phyloP scores from a whole-genome alignment of 805 yeast species.

The Kockiozyma suomiensis region DNA sequence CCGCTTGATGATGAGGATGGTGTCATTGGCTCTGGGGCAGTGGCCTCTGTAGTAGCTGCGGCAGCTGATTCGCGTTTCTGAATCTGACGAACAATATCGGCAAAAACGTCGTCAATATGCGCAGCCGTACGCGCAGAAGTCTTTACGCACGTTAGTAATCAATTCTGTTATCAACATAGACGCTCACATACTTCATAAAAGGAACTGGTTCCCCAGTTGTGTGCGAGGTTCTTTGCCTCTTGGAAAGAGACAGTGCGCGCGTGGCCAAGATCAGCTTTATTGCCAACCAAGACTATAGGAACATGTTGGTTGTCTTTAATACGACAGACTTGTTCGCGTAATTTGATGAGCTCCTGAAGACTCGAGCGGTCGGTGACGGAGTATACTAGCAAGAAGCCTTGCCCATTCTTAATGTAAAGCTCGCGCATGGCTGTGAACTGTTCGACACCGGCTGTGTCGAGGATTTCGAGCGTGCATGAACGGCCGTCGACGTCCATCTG shows the following conservation, averaged over 20 bases:
- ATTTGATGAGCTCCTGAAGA: slow-evolving; percentile 72
- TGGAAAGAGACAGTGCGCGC: slow-evolving; percentile 29
- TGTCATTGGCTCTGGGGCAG: not conserved
- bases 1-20: not conserved
- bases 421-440: slow-evolving; percentile 98
- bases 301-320: slow-evolving; percentile 70
- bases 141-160: slow-evolving; percentile 2
- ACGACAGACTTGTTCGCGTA: slow-evolving; percentile 82
- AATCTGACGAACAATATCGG: slow-evolving; percentile 60
- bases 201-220: slow-evolving; percentile 26
- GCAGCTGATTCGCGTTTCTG: slow-evolving; percentile 64
- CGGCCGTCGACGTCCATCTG: slow-evolving; percentile 87
- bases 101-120: slow-evolving; percentile 25
- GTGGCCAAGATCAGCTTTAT: slow-evolving; percentile 67
- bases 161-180: not conserved
- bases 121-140: slow-evolving; percentile 30
- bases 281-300: slow-evolving; percentile 91
- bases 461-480: slow-evolving; percentile 80
- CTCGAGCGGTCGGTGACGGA: slow-evolving; percentile 78
- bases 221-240: slow-evolving; percentile 26
- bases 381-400: slow-evolving; percentile 86
- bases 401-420: slow-evolving; percentile 60
- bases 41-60: slow-evolving; percentile 1
- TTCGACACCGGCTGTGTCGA: slow-evolving; percentile 94
- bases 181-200: slow-evolving; percentile 22